A percentile compares a stretch with the other conserved stretches of the same genome.
phyloP scores from a whole-genome alignment of 768 basidiomycete species.

The Phylloporus rhodoxanthus region DNA sequence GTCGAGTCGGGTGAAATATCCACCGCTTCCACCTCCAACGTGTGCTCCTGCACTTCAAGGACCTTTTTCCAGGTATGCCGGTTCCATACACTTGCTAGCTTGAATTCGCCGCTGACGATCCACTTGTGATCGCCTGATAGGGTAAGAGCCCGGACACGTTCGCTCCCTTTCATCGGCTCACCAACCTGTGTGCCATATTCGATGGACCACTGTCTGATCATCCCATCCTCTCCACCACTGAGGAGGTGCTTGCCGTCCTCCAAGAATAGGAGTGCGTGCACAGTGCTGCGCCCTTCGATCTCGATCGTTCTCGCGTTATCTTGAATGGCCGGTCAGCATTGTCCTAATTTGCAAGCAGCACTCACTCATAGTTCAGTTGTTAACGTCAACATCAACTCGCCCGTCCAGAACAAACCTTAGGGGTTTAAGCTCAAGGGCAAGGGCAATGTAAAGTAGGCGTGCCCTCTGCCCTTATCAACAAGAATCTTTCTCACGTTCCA shows the following conservation, averaged over 20 bases:
- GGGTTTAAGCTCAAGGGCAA: not conserved
- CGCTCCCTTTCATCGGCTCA: not conserved
- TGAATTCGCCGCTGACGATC: not conserved
- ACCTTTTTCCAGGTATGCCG: not conserved
- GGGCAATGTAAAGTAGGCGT: no score
- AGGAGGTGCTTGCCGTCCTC: no score
- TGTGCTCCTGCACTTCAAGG: not conserved
- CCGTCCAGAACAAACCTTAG: not conserved
- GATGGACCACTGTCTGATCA: not conserved
- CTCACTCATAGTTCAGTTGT: not conserved
- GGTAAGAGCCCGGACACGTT: not conserved
- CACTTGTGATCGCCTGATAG: not conserved
- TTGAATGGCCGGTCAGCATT: not conserved
- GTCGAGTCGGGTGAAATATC: conserved; percentile 4
- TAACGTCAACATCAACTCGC: no score
- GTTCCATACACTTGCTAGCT: not conserved
- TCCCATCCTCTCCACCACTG: no score
- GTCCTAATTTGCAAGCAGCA: not conserved
- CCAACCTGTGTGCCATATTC: not conserved
- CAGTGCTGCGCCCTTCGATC: not conserved
- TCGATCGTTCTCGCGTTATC: not conserved
- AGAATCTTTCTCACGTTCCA: no score
- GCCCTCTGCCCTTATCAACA: no score
- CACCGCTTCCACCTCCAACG: not conserved
- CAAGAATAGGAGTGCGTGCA: not conserved